phyloP scores from a whole-genome alignment of 768 basidiomycete genomes.

The Gautieria morchelliformis region DNA sequence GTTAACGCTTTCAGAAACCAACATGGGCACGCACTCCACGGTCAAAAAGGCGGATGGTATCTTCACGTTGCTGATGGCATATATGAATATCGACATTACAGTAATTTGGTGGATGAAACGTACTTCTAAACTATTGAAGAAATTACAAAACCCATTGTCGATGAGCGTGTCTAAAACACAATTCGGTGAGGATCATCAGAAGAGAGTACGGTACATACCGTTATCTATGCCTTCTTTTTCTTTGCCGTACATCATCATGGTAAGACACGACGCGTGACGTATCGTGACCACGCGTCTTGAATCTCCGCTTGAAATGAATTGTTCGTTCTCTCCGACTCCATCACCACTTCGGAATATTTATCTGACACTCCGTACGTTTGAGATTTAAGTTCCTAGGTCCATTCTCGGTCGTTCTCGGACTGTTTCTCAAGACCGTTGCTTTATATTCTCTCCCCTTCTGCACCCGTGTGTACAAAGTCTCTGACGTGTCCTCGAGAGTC shows the following conservation, averaged over 20 bases:
- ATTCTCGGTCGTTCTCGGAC: too few relatives aligned
- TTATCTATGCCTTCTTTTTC: constrained; percentile 3
- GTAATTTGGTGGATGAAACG: neutral
- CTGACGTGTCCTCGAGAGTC: neutral
- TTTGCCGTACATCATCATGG: constrained; percentile 10
- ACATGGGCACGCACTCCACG: constrained; percentile 30
- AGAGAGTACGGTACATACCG: neutral
- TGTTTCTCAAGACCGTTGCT: too few relatives aligned
- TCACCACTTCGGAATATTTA: neutral
- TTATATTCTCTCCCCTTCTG: neutral
- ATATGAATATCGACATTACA: neutral
- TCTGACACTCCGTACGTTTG: neutral
- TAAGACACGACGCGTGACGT: neutral
- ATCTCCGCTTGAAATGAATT: neutral
- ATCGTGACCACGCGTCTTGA: neutral
- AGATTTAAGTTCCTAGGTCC: too few relatives aligned
- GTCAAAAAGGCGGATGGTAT: constrained; percentile 82
- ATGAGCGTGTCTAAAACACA: neutral
- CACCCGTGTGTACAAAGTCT: constrained; percentile 6
- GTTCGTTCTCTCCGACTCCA: neutral
- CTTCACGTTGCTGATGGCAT: constrained; percentile 23
- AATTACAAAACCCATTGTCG: constrained; percentile 5
- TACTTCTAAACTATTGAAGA: constrained; percentile 5
- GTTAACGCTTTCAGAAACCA: too few relatives aligned
- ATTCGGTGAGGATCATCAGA: neutral